Evolutionary conservation across 768 basidiomycete species (phyloP).

Genomic region (Rhizopogon vesiculosus): DNA sequence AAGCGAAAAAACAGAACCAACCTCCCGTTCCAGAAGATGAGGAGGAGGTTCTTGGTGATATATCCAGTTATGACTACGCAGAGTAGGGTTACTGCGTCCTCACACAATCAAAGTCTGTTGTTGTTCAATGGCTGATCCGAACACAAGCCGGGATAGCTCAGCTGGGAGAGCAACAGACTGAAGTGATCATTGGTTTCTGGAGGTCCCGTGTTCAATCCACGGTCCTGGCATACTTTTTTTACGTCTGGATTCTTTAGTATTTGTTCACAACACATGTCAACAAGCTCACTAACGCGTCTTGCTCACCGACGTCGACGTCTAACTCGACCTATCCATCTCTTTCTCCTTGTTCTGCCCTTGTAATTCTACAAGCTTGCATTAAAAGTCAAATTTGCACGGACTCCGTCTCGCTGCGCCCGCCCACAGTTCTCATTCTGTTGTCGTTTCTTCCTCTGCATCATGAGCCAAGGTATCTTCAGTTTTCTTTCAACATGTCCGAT

Average conservation of each 20-base stretch:
- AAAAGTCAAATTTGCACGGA: background rate
- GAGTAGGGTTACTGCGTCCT: constrained; percentile 5
- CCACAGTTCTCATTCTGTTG: background rate
- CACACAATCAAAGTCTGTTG: background rate
- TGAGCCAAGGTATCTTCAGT: constrained; percentile 27
- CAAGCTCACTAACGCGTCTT: constrained; percentile 21
- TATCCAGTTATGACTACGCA: constrained; percentile 17
- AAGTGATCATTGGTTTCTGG: constrained; percentile 38
- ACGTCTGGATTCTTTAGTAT: background rate
- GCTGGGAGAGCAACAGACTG: constrained; percentile 75
- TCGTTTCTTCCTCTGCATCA: constrained; percentile 4
- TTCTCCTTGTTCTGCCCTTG: constrained; percentile 3
- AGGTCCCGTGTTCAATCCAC: constrained; percentile 57
- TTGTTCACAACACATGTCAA: constrained; percentile 19
- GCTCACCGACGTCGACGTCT: constrained; percentile 14
- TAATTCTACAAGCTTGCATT: background rate
- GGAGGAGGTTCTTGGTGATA: constrained; percentile 26
- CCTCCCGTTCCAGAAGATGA: constrained; percentile 29
- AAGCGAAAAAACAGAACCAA: background rate
- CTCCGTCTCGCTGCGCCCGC: too few relatives aligned
- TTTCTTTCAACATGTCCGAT: constrained; percentile 14
- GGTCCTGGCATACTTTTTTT: constrained; percentile 40
- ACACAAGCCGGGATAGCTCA: constrained; percentile 57
- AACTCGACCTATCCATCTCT: constrained; percentile 10
- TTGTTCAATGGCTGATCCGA: background rate